These are phyloP conservation scores for Lablab purpureus DNA, from an alignment of 306 rosid species.

Conservation along the genomic window DNA sequence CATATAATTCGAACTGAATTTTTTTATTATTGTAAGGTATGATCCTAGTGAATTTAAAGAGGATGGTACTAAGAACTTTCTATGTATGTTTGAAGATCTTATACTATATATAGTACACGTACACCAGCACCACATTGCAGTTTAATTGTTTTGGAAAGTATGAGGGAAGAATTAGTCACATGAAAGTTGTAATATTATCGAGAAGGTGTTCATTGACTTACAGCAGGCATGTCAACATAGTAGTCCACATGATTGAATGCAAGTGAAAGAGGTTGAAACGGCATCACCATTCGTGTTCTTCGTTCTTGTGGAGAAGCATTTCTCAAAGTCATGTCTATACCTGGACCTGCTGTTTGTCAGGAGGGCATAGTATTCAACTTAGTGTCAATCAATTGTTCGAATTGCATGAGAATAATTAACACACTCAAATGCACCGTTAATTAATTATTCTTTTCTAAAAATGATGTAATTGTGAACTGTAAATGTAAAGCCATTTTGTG, in stretches of 20 bases:
- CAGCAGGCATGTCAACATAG: slow-evolving; percentile 82
- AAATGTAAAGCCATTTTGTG: too few species aligned
- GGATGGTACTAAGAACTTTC: not conserved
- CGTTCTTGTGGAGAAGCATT: slow-evolving; percentile 21
- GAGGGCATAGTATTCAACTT: too few species aligned
- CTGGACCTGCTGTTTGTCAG: not conserved
- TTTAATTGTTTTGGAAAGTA: not conserved
- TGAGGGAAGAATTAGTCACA: not conserved
- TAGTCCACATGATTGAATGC: slow-evolving; percentile 76
- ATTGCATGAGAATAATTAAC: too few species aligned
- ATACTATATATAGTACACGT: too few species aligned
- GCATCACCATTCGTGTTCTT: slow-evolving; percentile 66
- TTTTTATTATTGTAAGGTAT: too few species aligned
- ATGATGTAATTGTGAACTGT: too few species aligned
- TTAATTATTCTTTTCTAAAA: too few species aligned
- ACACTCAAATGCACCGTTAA: too few species aligned
- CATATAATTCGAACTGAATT: too few species aligned
- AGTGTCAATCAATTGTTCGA: too few species aligned
- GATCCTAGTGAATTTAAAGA: too few species aligned
- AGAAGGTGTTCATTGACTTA: slow-evolving; percentile 50
- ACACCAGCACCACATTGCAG: not conserved
- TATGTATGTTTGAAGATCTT: too few species aligned
- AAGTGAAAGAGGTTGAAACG: slow-evolving; percentile 75
- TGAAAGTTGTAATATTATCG: not conserved
- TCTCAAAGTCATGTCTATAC: slow-evolving; percentile 7